Base-by-base conservation (phyloP, 2,329 filamentous ascomycete species). In the Bretziella fagacearum region DNA sequence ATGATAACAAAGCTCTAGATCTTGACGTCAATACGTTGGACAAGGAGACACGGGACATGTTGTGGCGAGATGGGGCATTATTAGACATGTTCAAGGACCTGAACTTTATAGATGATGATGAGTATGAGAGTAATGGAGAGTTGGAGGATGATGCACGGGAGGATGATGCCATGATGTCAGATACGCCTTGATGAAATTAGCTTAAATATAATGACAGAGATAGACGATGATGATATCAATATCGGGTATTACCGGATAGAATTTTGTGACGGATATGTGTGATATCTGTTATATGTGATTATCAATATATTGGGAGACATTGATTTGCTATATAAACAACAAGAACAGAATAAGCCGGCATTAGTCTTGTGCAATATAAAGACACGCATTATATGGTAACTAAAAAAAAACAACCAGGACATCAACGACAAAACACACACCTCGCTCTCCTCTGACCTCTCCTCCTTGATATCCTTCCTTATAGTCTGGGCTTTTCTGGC, bases 51-150 rank as follows among this genome's bases (percentile, higher is more conserved):
- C 51, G 52, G 47, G 49, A 47, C 1, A 51, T 51, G 22, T 35
- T 56, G 6, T 20, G 42, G 23, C 47, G 49, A 18, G 56, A 54
- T 1, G 58, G 58, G 2, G 61, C 57, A 4, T 48, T 59, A 47
- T 43, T 64, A 7, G 51, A 43, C 23, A 20, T 53, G 42, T 49
- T 30, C n/a, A 10, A n/a, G 27, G 13, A 17, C 2, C 59, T 39
- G 59, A 60, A n/a, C 63, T 58, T 58, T n/a, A n/a, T n/a, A n/a
- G 57, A 55, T 49, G 46, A 17, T 1, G 62, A 61, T 46, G 60
- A 63, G 43, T 61, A 63, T 20, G 42, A 45, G 33, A 15, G 18
- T 33, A 18, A 35, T 4, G 39, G 10, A n/a, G 22, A 42, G 15
- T 6, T n/a, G 7, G 10, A 15, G 17, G 13, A 26, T 13, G 11